phyloP scores from a whole-genome alignment of 1,284 basidiomycete genomes.

The Pterulicium gracile region DNA sequence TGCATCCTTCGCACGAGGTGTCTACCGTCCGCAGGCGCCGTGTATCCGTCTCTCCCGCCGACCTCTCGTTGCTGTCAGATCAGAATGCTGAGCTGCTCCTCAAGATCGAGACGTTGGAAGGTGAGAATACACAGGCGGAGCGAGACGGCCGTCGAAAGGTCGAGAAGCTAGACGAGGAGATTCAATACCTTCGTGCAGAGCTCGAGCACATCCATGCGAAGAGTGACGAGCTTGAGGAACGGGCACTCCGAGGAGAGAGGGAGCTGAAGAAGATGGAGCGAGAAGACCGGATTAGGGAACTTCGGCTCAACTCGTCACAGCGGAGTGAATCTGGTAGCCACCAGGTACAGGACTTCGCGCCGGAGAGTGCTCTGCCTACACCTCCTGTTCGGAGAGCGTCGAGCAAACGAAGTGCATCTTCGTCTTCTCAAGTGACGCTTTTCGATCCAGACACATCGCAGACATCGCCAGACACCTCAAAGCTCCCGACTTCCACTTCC shows the following conservation, averaged over 20 bases:
- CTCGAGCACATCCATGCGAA: conserved; percentile 59
- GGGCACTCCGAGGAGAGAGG: conserved; percentile 34
- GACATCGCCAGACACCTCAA: background rate
- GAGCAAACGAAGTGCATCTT: conserved; percentile 15
- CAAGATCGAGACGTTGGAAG: conserved; percentile 65
- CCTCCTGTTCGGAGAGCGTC: conserved; percentile 7
- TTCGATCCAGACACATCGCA: background rate
- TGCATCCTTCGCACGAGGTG: conserved; percentile 14
- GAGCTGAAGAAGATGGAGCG: conserved; percentile 40
- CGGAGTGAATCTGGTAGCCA: conserved; percentile 15
- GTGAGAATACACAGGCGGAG: conserved; percentile 57
- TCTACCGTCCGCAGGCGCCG: conserved; percentile 32
- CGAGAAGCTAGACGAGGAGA: conserved; percentile 67
- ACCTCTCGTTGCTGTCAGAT: conserved; percentile 60
- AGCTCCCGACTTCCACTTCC: background rate
- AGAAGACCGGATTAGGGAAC: conserved; percentile 37
- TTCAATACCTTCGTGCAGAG: conserved; percentile 56
- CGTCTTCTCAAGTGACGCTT: conserved; percentile 11
- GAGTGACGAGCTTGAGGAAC: conserved; percentile 61
- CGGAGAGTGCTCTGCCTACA: conserved; percentile 17
- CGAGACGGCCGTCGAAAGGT: conserved; percentile 57
- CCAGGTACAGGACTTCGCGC: conserved; percentile 50
- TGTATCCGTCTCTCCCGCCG: conserved; percentile 56
- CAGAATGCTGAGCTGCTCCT: conserved; percentile 72
- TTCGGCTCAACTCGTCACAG: conserved; percentile 24